Conservation (phyloP, 1,284 basidiomycete genomes). For the Amylostereum areolatum region DNA sequence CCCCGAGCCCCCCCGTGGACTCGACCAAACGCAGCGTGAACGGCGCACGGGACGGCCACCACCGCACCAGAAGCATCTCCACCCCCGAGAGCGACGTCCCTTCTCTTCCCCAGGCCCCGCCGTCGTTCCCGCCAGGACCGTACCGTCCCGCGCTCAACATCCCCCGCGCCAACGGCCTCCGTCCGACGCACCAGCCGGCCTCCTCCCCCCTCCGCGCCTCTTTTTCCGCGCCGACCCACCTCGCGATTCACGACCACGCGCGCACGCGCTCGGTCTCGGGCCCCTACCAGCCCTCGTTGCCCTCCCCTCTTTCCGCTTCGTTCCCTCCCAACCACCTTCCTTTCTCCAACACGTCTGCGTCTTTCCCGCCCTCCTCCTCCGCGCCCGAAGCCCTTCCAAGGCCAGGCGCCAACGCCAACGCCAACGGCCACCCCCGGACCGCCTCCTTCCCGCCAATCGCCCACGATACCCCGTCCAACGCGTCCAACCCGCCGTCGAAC, state of each 20-base stretch:
- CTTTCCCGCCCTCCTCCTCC: conserved; percentile 16
- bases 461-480: conserved; percentile 14
- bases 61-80: conserved; percentile 27
- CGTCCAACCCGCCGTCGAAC: conserved; percentile 23
- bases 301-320: conserved; percentile 44
- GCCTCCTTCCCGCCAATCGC: conserved; percentile 12
- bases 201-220: conserved; percentile 45
- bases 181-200: conserved; percentile 25
- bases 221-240: conserved; percentile 31
- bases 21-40: conserved; percentile 9
- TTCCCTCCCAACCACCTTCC: conserved; percentile 29
- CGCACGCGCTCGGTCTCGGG: conserved; percentile 52
- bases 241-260: conserved; percentile 31
- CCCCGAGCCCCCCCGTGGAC: conserved; percentile 15
- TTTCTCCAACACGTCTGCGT: conserved; percentile 16
- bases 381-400: conserved; percentile 17
- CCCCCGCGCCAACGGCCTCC: conserved; percentile 14
- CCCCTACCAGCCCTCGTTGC: conserved; percentile 45
- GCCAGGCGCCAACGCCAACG: conserved; percentile 8
- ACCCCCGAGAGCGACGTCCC: conserved; percentile 21
- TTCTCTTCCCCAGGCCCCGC: conserved; percentile 17
- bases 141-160: conserved; percentile 20
- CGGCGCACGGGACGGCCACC: not conserved
- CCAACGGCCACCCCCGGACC: conserved; percentile 14
- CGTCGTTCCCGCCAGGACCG: conserved; percentile 19